Conservation (phyloP, 345 rosid species). For the Gossypium bickii region DNA sequence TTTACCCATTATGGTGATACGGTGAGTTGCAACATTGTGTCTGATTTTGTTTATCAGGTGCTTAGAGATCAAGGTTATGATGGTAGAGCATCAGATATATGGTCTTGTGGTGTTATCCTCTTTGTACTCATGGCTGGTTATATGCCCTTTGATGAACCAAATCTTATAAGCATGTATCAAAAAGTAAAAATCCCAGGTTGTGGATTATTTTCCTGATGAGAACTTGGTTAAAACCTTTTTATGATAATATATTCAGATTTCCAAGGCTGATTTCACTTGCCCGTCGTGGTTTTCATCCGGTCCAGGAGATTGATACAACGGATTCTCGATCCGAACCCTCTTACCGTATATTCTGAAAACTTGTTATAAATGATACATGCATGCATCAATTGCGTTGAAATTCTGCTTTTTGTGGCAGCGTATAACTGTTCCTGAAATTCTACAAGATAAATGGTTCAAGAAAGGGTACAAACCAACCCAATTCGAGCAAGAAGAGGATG, state of each 20-base stretch:
- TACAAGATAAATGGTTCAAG: conserved; percentile 89
- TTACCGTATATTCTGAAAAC: conserved; percentile 42
- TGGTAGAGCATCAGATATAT: conserved; percentile 73
- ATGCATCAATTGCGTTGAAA: background rate
- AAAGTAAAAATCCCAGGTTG: conserved; percentile 28
- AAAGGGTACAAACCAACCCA: conserved; percentile 69
- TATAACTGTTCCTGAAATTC: conserved; percentile 59
- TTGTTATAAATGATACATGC: background rate
- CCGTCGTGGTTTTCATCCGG: conserved; percentile 81
- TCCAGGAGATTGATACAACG: conserved; percentile 57
- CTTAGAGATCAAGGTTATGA: conserved; percentile 82
- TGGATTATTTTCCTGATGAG: conserved; percentile 5
- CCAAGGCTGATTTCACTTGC: conserved; percentile 55
- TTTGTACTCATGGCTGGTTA: conserved; percentile 93
- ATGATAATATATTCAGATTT: conserved; percentile 44
- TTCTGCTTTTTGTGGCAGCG: conserved; percentile 39
- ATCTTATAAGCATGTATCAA: conserved; percentile 58
- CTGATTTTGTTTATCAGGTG: conserved; percentile 44
- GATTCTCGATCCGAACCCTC: conserved; percentile 82
- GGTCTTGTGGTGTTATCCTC: conserved; percentile 96
- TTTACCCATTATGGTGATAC: too few relatives aligned
- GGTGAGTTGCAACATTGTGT: background rate
- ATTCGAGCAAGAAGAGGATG: conserved; percentile 66
- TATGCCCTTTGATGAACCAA: conserved; percentile 86
- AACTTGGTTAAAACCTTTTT: background rate